Percentiles rank a stretch among this genome's conserved stretches.
These are phyloP conservation scores for Polyporus arcularius DNA, from an alignment of 768 basidiomycete genomes.

Conservation along the genomic window DNA sequence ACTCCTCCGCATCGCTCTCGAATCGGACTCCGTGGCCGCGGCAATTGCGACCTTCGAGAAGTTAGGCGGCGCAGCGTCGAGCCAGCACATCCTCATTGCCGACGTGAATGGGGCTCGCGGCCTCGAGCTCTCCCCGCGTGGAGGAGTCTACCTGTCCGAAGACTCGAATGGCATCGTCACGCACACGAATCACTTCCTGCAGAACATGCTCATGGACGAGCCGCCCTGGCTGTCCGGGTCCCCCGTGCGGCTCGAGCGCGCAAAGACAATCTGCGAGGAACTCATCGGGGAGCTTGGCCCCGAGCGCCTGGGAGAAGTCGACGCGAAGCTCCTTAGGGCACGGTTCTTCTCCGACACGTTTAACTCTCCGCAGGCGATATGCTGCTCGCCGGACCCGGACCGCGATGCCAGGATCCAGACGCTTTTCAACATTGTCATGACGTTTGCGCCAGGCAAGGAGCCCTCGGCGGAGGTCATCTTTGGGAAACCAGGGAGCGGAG, in stretches of 20 bases:
- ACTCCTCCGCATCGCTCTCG: constrained; percentile 34
- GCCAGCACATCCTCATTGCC: constrained; percentile 38
- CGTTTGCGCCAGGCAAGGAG: constrained; percentile 24
- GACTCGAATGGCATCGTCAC: constrained; percentile 31
- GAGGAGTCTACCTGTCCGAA: constrained; percentile 27
- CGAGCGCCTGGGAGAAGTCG: constrained; percentile 17
- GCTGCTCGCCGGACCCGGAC: constrained; percentile 27
- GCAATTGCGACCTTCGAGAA: constrained; percentile 30
- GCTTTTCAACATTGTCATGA: constrained; percentile 40
- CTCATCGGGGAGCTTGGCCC: constrained; percentile 17
- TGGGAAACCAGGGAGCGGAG: constrained; percentile 28
- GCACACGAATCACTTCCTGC: constrained; percentile 41
- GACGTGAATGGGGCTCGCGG: constrained; percentile 29
- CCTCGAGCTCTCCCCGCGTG: constrained; percentile 35
- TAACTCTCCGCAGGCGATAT: constrained; percentile 35
- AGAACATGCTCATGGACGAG: constrained; percentile 34
- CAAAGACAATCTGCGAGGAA: constrained; percentile 26
- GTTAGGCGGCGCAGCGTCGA: constrained; percentile 36
- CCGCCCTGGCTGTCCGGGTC: constrained; percentile 35
- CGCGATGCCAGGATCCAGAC: constrained; percentile 29
- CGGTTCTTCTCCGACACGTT: constrained; percentile 34
- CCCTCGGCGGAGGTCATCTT: constrained; percentile 36
- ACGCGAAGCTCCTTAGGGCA: constrained; percentile 26
- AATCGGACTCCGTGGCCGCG: constrained; percentile 27
- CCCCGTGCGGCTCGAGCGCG: constrained; percentile 30